Evolutionary conservation across 345 rosid genomes (phyloP), one percentile per base, ranked within the genome.

Genomic region (Lagerstroemia speciosa): DNA sequence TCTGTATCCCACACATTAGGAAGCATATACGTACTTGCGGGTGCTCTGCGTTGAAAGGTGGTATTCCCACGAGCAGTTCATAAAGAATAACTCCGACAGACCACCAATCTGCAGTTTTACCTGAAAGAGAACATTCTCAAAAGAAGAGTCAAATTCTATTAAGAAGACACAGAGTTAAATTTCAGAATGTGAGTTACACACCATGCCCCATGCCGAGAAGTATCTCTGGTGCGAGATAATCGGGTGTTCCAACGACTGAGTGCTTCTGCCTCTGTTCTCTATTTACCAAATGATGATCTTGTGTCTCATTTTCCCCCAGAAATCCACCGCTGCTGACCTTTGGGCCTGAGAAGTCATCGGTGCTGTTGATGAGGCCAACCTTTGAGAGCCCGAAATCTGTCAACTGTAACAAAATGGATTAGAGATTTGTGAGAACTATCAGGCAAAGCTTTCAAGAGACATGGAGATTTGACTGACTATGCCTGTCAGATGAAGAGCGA

Each of bases 61-160:
- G 98, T 50, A 91, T 77, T 41, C 99, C 98, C 11, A 91, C 93
- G 43, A 94, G 89, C 80, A 94, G 46, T 85, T 94, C 98, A 79
- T 83, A 94, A 57, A 91, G 95, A 80, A 91, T 88, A 64, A 94
- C 71, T 52, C 99, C 99, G 30, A 91, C 93, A 48, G 99, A 94
- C 99, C 99, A 94, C 99, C 99, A 91, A 81, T 94, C 99, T 55
- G 99, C 97, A 64, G 98, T 89, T 79, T 84, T 85, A 76, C 93
- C 98, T 94, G 69, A 67, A 77, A 71, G 65, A 55, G 36, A 75
- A 60, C 37, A 36, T 50, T 12, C 24, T 33, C 27, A 62, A 37
- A 45, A 14, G 30, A 31, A 29, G 30, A 60, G 50, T 65, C 29
- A 27, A 38, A 38, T 24, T 16, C 29, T 33, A 24, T 40, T 11